Base-by-base conservation (phyloP, 768 basidiomycete genomes). In the Cubamyces lactineus region DNA sequence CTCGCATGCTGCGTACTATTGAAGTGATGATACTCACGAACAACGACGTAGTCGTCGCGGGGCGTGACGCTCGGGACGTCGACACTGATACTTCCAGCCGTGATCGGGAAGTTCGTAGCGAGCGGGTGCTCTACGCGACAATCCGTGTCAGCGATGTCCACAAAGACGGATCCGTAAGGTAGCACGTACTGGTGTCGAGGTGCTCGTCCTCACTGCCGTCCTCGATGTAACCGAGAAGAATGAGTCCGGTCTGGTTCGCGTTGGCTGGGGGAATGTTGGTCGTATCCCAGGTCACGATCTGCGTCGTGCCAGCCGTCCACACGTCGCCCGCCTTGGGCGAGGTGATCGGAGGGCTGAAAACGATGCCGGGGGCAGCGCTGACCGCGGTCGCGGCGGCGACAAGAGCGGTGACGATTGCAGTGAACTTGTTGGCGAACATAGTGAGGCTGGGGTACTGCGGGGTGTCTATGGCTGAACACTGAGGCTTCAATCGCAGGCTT, bases 201-300 rank as follows among this genome's bases (percentile, higher is more conserved):
- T 79, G 81, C 61, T 71, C 70, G 40, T 59, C 28, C 17, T n/a
- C 16, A 28, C 68, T 66, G 50, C 73, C 72, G 54, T 68, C 66
- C 56, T 70, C 67, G 61, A 66, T 17, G 62, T 72, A 73, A 4
- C 85, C 86, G 24, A 87, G 78, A 7, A 85, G 64, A 41, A 86
- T 65, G 41, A 70, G 26, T 11, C 85, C 77, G 2, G 73, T 78
- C 4, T 73, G 71, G 58, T 74, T 70, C 40, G 61, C 40, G 28
- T 70, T 73, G 40, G 76, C 69, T 1, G 26, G 11, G 2, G 84
- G 84, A 38, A 87, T 67, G 38, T 72, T 60, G 21, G 70, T 63
- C 12, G 71, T 66, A 62, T 76, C 69, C 85, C 85, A 86, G 40
- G 68, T 70, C 62, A 86, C 81, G 28, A 68, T 66, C 63, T 80